Evolutionary conservation across 805 yeast genomes (phyloP).

Genomic region (Suhomyces canberraensis): DNA sequence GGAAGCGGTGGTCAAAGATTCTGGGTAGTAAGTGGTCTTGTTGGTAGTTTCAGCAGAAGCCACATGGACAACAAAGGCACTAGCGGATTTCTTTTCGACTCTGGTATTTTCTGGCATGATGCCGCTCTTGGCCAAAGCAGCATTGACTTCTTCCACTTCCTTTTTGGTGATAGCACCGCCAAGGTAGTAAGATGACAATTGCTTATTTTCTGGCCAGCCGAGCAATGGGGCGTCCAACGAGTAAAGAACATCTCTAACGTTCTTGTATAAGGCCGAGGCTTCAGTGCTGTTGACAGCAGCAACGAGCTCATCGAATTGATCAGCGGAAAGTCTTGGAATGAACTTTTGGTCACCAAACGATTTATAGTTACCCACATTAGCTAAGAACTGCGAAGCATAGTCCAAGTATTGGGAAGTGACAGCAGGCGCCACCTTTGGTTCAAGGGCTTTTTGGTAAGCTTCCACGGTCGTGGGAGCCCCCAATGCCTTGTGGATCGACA

Average conservation of each 20-base stretch:
- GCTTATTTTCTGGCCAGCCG: constrained; percentile 79
- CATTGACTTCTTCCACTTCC: constrained; percentile 66
- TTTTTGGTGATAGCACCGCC: constrained; percentile 44
- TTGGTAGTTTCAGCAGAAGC: constrained; percentile 61
- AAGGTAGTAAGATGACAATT: constrained; percentile 70
- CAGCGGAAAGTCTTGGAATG: constrained; percentile 57
- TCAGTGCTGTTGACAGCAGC: constrained; percentile 35
- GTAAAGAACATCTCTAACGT: constrained; percentile 50
- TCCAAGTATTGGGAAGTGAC: constrained; percentile 53
- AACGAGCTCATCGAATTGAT: constrained; percentile 47
- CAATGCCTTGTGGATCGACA: constrained; percentile 52
- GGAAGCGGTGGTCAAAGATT: constrained; percentile 33
- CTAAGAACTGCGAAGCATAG: constrained; percentile 70
- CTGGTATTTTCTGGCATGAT: constrained; percentile 81
- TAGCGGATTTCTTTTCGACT: constrained; percentile 51
- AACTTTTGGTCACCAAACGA: constrained; percentile 89
- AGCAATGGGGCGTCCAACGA: constrained; percentile 50
- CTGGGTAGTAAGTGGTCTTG: constrained; percentile 52
- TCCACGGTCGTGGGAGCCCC: constrained; percentile 41
- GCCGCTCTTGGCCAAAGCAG: constrained; percentile 58
- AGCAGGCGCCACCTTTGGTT: constrained; percentile 26
- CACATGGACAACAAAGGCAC: constrained; percentile 56
- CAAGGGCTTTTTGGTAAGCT: constrained; percentile 36
- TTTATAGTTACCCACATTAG: constrained; percentile 76
- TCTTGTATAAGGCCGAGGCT: constrained; percentile 34